Evolutionary conservation across 1,284 basidiomycete species (phyloP), one percentile per base, ranked within the genome.

Genomic region (Puccinia hordei): DNA sequence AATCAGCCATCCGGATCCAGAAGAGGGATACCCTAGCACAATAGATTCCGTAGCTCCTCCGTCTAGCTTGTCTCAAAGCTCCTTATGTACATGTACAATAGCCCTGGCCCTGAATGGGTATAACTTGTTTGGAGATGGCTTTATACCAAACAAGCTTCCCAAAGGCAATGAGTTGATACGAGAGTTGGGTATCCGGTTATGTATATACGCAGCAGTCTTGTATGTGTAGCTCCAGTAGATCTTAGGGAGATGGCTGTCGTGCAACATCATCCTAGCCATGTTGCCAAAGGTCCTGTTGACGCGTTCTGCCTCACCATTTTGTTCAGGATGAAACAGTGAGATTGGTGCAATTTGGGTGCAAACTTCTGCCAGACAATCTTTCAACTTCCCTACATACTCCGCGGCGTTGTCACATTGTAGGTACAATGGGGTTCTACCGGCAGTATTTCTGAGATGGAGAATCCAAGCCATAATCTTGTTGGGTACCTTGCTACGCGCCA

Each of bases 221-320:
- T 65, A 65, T 30, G 61, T n/a, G 61, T 65, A 65, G 19, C 61
- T 65, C 61, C 61, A 65, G 35, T 24, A 65, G 22, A 9, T 19
- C 19, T 3, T 10, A n/a, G 61, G 12, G 3, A 10, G 9, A 5
- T 38, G 27, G 19, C 41, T 44, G 13, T 24, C 41, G 27, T 71
- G 44, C 2, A 55, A 10, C 69, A 72, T 72, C 0, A 27, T 30
- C 30, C 69, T 17, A 10, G 69, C 69, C 69, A 72, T 72, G 15
- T 72, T 46, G 1, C 69, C 69, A 5, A 72, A 12, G 2, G 69
- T 72, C 6, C 69, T 15, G 46, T 72, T 72, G 22, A 55, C 44
- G 0, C 46, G 19, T 33, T 72, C 69, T 0, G 69, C 69, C n/a
- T 72, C 69, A 0, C 69, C 69, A 22, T 72, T 72, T 10, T 72